Evolutionary conservation across 495 filamentous ascomycete species (phyloP), one percentile per base, ranked within the genome.

Genomic region (Penicillium turbatum): DNA sequence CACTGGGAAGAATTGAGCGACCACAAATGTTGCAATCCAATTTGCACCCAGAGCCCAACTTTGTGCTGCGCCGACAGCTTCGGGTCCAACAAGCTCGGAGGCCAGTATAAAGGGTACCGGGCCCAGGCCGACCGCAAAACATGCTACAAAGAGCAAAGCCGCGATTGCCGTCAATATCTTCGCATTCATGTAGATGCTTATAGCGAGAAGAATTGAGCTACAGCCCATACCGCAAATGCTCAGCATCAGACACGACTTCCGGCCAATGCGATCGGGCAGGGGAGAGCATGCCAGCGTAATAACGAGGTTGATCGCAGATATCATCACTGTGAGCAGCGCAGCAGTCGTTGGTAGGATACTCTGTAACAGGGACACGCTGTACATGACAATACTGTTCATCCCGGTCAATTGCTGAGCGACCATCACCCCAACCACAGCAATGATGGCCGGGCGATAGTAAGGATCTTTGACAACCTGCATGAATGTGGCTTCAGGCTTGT

Each of bases 331-430:
- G 43, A 97, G 74, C 5, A 90, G 68, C 0, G 85, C 86, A 0
- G 91, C 90, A 29, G 80, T 86, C 21, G 86, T 83, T 7, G 88
- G 87, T 0, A 97, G 72, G 9, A 97, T 81, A 39, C 77, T 81
- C 32, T 84, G 80, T 32, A 98, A 78, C 2, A 97, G 82, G 4
- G 88, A 88, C 2, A 98, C 93, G 7, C 90, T 93, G 70, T 98
- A 97, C 90, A 98, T 96, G 67, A 98, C 85, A 59, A 97, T 90
- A 50, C 87, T 91, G 77, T 98, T 98, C 72, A 98, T 90, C 26
- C 92, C 92, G 29, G 83, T 87, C 19, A 98, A 77, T 64, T 98
- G 93, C 62, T 98, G 93, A 8, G 88, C 85, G 32, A 92, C 72
- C 95, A 97, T 97, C 56, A 96, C 85, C 4, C 85, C 89, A 16